Evolutionary conservation across 441 rosid species (phyloP).

Genomic region (Omphalea diandra): DNA sequence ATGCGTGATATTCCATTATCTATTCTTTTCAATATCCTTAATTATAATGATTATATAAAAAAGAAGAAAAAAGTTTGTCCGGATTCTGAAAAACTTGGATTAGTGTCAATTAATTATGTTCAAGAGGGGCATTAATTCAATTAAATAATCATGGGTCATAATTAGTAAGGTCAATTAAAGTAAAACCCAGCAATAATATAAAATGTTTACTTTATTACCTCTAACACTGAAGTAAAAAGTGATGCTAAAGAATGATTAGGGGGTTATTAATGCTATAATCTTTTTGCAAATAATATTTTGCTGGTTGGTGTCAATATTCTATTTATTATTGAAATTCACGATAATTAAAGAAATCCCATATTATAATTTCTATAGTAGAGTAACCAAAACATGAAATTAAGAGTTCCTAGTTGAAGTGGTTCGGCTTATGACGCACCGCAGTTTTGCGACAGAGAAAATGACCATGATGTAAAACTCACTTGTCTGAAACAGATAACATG

Average conservation of each 20-base stretch:
- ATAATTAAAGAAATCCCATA: too few relatives aligned
- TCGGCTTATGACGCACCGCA: too few relatives aligned
- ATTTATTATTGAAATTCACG: too few relatives aligned
- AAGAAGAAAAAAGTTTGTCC: too few relatives aligned
- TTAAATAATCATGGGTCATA: background rate
- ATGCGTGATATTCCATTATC: background rate
- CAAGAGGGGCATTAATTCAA: background rate
- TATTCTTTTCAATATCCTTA: conserved; percentile 1
- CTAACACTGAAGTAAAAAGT: background rate
- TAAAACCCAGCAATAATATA: background rate
- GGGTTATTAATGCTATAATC: background rate
- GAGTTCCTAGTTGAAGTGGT: too few relatives aligned
- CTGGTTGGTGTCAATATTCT: too few relatives aligned
- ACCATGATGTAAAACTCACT: too few relatives aligned
- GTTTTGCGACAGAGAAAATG: background rate
- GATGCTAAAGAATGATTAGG: background rate
- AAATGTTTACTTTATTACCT: background rate
- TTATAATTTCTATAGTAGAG: too few relatives aligned
- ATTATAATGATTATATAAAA: too few relatives aligned
- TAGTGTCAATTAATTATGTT: background rate
- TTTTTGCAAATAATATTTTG: too few relatives aligned
- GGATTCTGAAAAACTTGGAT: conserved; percentile 11
- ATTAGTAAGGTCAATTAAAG: conserved; percentile 5
- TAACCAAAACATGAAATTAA: too few relatives aligned
- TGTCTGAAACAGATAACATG: background rate